These are phyloP conservation scores for Talaromyces verruculosus DNA, from an alignment of 2,329 filamentous ascomycete genomes.

Conservation along the genomic window DNA sequence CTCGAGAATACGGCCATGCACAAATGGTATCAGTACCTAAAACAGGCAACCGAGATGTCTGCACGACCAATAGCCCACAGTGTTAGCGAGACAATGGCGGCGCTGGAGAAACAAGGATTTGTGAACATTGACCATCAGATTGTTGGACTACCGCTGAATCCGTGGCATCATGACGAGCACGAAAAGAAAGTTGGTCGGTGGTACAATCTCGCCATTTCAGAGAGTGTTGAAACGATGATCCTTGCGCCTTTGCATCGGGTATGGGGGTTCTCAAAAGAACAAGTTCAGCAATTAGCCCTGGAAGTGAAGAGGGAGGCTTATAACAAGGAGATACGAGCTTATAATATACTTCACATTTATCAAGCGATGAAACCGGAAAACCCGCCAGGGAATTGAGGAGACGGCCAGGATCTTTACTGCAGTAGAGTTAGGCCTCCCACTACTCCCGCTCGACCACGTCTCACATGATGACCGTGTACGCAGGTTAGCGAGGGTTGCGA, in stretches of 20 bases:
- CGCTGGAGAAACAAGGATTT: slow-evolving; percentile 72
- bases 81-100: slow-evolving; percentile 55
- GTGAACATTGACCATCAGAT: slow-evolving; percentile 72
- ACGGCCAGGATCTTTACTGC: neutral
- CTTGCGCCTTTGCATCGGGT: slow-evolving; percentile 70
- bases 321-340: slow-evolving; percentile 66
- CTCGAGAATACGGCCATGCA: slow-evolving; percentile 57
- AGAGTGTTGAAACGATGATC: slow-evolving; percentile 71
- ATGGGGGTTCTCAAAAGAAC: slow-evolving; percentile 59
- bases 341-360: slow-evolving; percentile 57
- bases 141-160: slow-evolving; percentile 70
- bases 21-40: slow-evolving; percentile 69
- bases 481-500: neutral
- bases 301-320: slow-evolving; percentile 68
- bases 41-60: slow-evolving; percentile 65
- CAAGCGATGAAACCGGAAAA: slow-evolving; percentile 43
- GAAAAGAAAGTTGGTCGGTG: slow-evolving; percentile 71
- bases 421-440: neutral
- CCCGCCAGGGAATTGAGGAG: slow-evolving; percentile 28
- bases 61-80: slow-evolving; percentile 66
- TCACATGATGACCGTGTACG: neutral
- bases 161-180: slow-evolving; percentile 66
- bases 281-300: slow-evolving; percentile 63
- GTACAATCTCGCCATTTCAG: slow-evolving; percentile 77
- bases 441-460: neutral